These are phyloP conservation scores for Acidomyces sp. DNA, from an alignment of 495 filamentous ascomycete genomes.

Conservation along the genomic window DNA sequence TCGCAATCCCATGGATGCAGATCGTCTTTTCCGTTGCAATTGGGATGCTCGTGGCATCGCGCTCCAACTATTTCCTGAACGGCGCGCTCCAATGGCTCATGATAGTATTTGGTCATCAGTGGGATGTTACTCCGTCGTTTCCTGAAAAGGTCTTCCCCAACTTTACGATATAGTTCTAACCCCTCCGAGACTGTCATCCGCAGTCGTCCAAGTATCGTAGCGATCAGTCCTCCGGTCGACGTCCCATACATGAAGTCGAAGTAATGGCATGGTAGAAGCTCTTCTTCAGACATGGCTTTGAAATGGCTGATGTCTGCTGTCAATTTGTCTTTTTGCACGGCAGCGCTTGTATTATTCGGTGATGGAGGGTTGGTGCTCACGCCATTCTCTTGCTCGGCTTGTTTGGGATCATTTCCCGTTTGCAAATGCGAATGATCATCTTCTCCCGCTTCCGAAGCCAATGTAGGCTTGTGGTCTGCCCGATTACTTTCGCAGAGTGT, in stretches of 20 bases:
- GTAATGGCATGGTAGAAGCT: slow-evolving; percentile 34
- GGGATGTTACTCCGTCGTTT: slow-evolving; percentile 25
- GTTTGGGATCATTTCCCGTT: not conserved
- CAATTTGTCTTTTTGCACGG: slow-evolving; percentile 6
- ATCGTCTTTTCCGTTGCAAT: slow-evolving; percentile 28
- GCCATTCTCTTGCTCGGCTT: not conserved
- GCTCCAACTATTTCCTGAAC: slow-evolving; percentile 30
- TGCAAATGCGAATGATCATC: not conserved
- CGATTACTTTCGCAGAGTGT: not conserved
- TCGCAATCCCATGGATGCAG: slow-evolving; percentile 31
- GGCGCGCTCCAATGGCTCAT: slow-evolving; percentile 31
- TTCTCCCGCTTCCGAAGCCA: not conserved
- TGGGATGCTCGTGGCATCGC: slow-evolving; percentile 26
- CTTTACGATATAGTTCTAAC: slow-evolving; percentile 34
- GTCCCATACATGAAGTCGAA: slow-evolving; percentile 39
- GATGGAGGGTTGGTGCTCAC: not conserved
- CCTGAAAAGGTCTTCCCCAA: slow-evolving; percentile 37
- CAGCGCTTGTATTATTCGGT: not conserved
- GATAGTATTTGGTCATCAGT: slow-evolving; percentile 32
- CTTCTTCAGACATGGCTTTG: slow-evolving; percentile 22
- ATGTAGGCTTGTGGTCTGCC: not conserved
- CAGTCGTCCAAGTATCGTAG: slow-evolving; percentile 41
- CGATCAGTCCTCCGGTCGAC: slow-evolving; percentile 36
- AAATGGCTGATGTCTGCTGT: not conserved
- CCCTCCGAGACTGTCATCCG: slow-evolving; percentile 41